Percentiles rank a stretch among this genome's conserved stretches.
phyloP scores from a whole-genome alignment of 345 rosid genomes.

The Draba incana region DNA sequence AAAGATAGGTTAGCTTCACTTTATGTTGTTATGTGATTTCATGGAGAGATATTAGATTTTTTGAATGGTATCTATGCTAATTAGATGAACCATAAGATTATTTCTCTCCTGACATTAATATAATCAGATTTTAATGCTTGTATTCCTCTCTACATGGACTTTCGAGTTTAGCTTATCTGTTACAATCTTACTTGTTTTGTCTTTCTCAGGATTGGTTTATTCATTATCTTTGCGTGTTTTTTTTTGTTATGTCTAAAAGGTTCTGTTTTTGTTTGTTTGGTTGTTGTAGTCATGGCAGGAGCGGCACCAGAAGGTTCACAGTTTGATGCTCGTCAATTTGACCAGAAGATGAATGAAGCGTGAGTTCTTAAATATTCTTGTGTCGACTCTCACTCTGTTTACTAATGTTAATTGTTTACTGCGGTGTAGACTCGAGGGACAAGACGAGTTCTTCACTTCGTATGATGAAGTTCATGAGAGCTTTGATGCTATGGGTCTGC shows the following conservation, averaged over 20 bases:
- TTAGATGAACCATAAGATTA: conserved; percentile 30
- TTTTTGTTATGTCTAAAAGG: neutral
- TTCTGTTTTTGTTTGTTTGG: neutral
- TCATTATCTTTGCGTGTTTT: neutral
- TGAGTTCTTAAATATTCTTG: conserved; percentile 23
- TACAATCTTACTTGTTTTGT: conserved; percentile 4
- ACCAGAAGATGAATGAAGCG: conserved; percentile 48
- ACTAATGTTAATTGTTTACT: neutral
- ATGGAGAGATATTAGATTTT: conserved; percentile 17
- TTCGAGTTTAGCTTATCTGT: conserved; percentile 42
- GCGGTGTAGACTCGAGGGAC: conserved; percentile 45
- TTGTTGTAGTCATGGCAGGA: conserved; percentile 52
- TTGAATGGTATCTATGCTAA: conserved; percentile 35
- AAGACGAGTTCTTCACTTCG: conserved; percentile 46
- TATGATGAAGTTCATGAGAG: conserved; percentile 54
- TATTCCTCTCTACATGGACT: conserved; percentile 30
- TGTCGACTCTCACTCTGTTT: neutral
- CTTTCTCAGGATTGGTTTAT: neutral
- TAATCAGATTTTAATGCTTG: conserved; percentile 44
- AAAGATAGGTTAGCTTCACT: neutral
- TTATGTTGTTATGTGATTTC: neutral
- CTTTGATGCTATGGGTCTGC: conserved; percentile 56
- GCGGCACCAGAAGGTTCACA: conserved; percentile 45
- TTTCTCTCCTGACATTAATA: conserved; percentile 31
- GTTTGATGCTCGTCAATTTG: conserved; percentile 50